phyloP scores from a whole-genome alignment of 345 rosid genomes.

The Pugionium cornutum region DNA sequence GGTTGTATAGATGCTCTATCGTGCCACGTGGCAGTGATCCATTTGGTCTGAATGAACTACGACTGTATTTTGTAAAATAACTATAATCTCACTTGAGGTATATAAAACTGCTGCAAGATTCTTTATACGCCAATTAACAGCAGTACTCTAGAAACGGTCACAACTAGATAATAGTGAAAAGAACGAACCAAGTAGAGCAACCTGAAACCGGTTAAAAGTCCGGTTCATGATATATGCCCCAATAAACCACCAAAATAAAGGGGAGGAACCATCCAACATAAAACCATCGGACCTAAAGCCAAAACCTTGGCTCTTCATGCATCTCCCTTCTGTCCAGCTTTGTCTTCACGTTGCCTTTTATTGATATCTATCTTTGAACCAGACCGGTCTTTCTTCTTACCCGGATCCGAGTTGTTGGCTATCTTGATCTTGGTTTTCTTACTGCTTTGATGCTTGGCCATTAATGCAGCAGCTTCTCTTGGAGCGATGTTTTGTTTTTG shows the following conservation, averaged over 20 bases:
- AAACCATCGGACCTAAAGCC: neutral
- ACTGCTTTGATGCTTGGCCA: constrained; percentile 26
- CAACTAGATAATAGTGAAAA: neutral
- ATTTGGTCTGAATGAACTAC: no score
- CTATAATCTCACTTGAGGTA: neutral
- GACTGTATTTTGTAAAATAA: no score
- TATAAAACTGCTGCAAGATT: constrained; percentile 22
- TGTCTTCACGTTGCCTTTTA: constrained; percentile 33
- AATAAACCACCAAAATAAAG: constrained; percentile 16
- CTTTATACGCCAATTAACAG: neutral
- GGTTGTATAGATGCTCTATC: constrained; percentile 46
- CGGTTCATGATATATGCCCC: constrained; percentile 19
- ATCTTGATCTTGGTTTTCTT: constrained; percentile 26
- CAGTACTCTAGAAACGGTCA: constrained; percentile 18
- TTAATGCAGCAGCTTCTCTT: constrained; percentile 13
- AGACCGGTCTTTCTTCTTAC: constrained; percentile 23
- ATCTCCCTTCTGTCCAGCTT: constrained; percentile 26
- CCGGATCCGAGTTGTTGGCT: constrained; percentile 26
- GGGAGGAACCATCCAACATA: constrained; percentile 21
- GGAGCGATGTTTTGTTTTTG: constrained; percentile 27
- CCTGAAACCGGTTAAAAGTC: constrained; percentile 36
- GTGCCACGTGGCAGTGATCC: constrained; percentile 49
- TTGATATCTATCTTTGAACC: constrained; percentile 29
- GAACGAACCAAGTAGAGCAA: no score
- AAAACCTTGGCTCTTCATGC: constrained; percentile 18